phyloP scores from a whole-genome alignment of 768 basidiomycete genomes.

The Lentinus tigrinus region DNA sequence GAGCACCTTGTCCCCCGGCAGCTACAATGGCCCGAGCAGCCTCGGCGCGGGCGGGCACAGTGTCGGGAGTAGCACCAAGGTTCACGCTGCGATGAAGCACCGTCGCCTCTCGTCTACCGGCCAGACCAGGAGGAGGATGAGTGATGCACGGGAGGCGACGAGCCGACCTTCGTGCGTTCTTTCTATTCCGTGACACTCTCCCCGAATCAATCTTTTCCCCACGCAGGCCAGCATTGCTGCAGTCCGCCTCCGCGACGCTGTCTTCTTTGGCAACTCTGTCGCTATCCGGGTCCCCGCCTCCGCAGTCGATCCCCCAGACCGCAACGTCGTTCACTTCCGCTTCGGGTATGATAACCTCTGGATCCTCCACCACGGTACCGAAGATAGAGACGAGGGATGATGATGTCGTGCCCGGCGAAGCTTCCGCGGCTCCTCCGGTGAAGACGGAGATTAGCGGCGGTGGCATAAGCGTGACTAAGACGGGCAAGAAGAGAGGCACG shows the following conservation, averaged over 20 bases:
- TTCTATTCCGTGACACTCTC: neutral
- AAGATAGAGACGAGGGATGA: slow-evolving; percentile 20
- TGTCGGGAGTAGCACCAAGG: slow-evolving; percentile 23
- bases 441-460: slow-evolving; percentile 24
- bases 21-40: slow-evolving; percentile 27
- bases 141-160: slow-evolving; percentile 79
- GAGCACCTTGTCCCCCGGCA: slow-evolving; percentile 9
- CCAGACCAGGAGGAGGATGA: slow-evolving; percentile 66
- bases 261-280: slow-evolving; percentile 42
- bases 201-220: slow-evolving; percentile 10
- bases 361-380: slow-evolving; percentile 12
- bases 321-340: slow-evolving; percentile 22
- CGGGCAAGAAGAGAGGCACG: slow-evolving; percentile 74
- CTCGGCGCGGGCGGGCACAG: slow-evolving; percentile 27
- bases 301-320: slow-evolving; percentile 25
- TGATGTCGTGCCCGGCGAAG: slow-evolving; percentile 11
- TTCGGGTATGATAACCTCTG: slow-evolving; percentile 17
- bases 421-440: slow-evolving; percentile 10
- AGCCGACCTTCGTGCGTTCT: slow-evolving; percentile 67
- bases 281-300: slow-evolving; percentile 39
- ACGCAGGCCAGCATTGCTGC: slow-evolving; percentile 35
- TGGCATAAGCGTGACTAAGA: slow-evolving; percentile 31
- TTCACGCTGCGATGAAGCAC: slow-evolving; percentile 45
- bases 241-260: slow-evolving; percentile 36
- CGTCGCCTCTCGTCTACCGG: slow-evolving; percentile 71